phyloP scores from a whole-genome alignment of 2,329 filamentous ascomycete genomes.

The Cladosporium sp. region DNA sequence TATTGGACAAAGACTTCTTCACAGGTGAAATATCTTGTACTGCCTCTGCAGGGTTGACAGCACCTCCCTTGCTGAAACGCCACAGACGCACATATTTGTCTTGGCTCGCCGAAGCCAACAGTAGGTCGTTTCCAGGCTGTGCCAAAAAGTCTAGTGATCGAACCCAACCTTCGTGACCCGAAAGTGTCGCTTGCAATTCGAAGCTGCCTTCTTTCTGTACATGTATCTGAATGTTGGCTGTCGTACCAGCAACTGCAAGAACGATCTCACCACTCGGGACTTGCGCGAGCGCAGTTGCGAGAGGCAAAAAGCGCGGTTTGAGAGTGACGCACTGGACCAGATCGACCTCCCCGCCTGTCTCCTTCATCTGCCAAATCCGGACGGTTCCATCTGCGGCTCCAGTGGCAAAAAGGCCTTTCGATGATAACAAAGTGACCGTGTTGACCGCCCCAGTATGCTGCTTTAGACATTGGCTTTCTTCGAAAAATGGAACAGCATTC shows the following conservation, averaged over 20 bases:
- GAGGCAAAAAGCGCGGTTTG: constrained; percentile 74
- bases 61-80: constrained; percentile 70
- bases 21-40: not conserved
- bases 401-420: constrained; percentile 49
- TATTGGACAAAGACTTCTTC: constrained; percentile 69
- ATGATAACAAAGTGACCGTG: constrained; percentile 46
- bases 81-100: constrained; percentile 96
- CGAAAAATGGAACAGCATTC: constrained; percentile 31
- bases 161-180: constrained; percentile 93
- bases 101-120: constrained; percentile 90
- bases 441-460: constrained; percentile 76
- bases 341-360: constrained; percentile 33
- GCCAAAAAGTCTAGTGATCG: constrained; percentile 73
- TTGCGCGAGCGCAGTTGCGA: constrained; percentile 65
- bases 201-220: constrained; percentile 55
- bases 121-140: constrained; percentile 58
- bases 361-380: constrained; percentile 63
- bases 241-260: constrained; percentile 82
- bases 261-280: constrained; percentile 48
- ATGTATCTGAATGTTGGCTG: constrained; percentile 75
- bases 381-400: constrained; percentile 61
- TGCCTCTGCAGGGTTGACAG: not conserved
- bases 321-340: constrained; percentile 68
- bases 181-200: constrained; percentile 68
- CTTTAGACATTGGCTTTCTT: constrained; percentile 47